Base-by-base conservation (phyloP, 495 filamentous ascomycete species). In the Penicillium bovifimosum region DNA sequence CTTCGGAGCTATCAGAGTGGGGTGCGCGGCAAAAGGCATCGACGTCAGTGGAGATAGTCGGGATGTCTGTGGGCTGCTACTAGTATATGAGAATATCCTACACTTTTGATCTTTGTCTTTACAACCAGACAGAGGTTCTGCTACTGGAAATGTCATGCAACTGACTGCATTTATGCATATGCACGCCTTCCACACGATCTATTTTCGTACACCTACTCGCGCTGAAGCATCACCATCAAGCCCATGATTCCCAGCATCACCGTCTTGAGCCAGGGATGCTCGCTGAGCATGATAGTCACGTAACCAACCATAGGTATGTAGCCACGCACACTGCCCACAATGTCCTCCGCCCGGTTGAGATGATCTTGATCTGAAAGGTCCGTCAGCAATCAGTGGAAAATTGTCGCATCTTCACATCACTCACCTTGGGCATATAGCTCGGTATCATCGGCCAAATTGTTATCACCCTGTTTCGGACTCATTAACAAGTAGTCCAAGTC, bases 201-300 rank as follows among this genome's bases (percentile, higher is more conserved):
- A 48, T 44, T 54, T 43, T 35, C 16, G 14, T 39, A 46, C 43
- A 49, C 20, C 52, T 64, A 91, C 70, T 98, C 93, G 61, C 93
- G 74, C 68, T 99, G 95, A 62, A 97, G 69, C 14, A 97, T 85
- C 10, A 96, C 95, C 76, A 95, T 84, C 60, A 96, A 64, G 0
- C 93, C 93, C 93, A 99, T 99, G 5, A 96, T 74, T 3, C 89
- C 92, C 62, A 99, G 66, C 80, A 97, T 84, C 1, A 85, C 91
- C 11, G 86, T 91, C 81, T 99, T 99, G 58, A 96, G 62, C 95
- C 93, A 97, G 14, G 95, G 93, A 66, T 99, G 86, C 68, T 99
- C 93, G 51, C 86, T 91, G 47, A 99, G 77, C 73, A 99, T 78
- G 62, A 99, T 99, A 8, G 93, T 99, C 28, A 97, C 91, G 64